Base-by-base conservation (phyloP, 805 yeast genomes). In the Saccharomycopsis selenospora region DNA sequence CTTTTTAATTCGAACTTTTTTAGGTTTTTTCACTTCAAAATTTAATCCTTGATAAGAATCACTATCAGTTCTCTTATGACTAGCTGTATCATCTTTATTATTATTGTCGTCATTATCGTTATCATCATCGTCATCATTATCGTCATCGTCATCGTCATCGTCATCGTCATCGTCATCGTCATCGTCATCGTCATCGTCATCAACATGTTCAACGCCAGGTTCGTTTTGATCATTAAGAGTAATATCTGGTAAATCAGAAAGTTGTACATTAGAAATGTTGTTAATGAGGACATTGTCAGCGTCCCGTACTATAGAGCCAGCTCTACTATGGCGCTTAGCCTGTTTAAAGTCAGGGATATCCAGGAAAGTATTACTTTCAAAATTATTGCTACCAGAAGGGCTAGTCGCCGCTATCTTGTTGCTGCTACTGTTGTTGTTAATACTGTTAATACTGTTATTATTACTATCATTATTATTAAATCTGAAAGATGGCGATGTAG, bases 271-370 rank as follows among this genome's bases (percentile, higher is more conserved):
- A 13, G 23, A 17, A 18, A 14, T 43, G 42, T 27, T 23, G 27
- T 44, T 18, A 22, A 42, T 38, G 25, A 48, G 24, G 20, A 24
- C 36, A 6, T 18, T 25, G 7, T 40, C 33, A n/a, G 53, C 53
- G 26, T 50, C 53, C 17, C 40, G 26, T 25, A 36, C 53, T 8
- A 50, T 30, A 3, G 53, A 50, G 26, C 43, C 27, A 3, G 53
- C 53, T 14, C 53, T 24, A 18, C 17, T 43, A 20, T 50, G 27
- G 7, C 50, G 29, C 40, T 46, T 46, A 17, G 40, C 45, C 4
- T 46, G 38, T 5, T 40, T 27, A 13, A 43, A 23, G n/a, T 23
- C 18, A 10, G 45, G 27, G 11, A 42, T 18, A 38, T 8, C 7
- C 18, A 20, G 38, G 18, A 33, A 33, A 6, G 38, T 14, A 17